Conservation (phyloP, 2,329 filamentous ascomycete species). For the Penicillium palitans region DNA sequence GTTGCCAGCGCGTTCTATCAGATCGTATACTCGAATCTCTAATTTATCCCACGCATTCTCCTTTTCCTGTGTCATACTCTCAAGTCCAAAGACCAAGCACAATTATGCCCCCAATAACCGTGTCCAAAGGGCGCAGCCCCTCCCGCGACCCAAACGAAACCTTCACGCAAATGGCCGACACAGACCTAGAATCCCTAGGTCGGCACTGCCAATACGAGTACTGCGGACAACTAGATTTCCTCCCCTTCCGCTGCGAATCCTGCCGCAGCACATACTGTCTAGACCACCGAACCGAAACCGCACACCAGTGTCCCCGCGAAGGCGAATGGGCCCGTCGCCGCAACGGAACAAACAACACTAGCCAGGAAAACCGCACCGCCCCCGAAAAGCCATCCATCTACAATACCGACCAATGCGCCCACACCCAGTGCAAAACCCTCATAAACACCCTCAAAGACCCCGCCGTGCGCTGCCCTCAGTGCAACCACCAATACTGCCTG, state of each 20-base stretch:
- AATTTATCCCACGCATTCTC: background rate
- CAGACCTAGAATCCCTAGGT: slow-evolving; percentile 82
- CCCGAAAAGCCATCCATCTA: slow-evolving; percentile 56
- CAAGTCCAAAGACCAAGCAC: background rate
- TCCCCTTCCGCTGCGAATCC: slow-evolving; percentile 90
- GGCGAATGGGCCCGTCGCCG: slow-evolving; percentile 61
- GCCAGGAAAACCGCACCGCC: slow-evolving; percentile 29
- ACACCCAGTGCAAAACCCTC: slow-evolving; percentile 52
- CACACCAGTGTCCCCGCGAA: slow-evolving; percentile 67
- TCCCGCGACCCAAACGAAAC: slow-evolving; percentile 24
- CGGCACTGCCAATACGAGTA: slow-evolving; percentile 87
- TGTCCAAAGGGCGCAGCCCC: slow-evolving; percentile 22
- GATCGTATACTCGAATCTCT: slow-evolving; percentile 8
- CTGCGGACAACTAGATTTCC: slow-evolving; percentile 93
- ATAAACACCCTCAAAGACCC: slow-evolving; percentile 54
- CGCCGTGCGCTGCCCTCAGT: slow-evolving; percentile 52
- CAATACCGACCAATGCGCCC: slow-evolving; percentile 54
- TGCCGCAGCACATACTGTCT: slow-evolving; percentile 84
- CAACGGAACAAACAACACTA: slow-evolving; percentile 26
- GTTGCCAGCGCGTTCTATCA: slow-evolving; percentile 24
- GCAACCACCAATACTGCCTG: slow-evolving; percentile 53
- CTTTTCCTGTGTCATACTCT: background rate
- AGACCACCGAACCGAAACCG: slow-evolving; percentile 83
- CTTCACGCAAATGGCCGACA: slow-evolving; percentile 51
- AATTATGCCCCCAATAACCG: slow-evolving; percentile 30